Evolutionary conservation across 495 filamentous ascomycete genomes (phyloP).

Genomic region (Glutinoglossum americanum): DNA sequence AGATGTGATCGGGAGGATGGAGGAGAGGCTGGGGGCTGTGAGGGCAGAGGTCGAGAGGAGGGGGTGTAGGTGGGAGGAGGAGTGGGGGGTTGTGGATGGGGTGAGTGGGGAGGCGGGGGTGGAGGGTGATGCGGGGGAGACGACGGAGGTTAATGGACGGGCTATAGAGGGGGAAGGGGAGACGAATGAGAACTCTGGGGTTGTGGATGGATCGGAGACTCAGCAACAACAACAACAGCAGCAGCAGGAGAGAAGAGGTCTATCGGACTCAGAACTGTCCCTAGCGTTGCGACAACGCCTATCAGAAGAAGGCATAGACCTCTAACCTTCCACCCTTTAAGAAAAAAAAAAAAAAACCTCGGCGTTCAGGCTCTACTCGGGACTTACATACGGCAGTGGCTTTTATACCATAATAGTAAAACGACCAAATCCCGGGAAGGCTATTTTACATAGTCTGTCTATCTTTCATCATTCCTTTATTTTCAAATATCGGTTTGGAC

Average conservation of each 20-base stretch:
- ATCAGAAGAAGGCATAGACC: background rate
- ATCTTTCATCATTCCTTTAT: too few relatives aligned
- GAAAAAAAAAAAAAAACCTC: too few relatives aligned
- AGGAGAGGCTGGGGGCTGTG: conserved; percentile 43
- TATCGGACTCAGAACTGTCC: background rate
- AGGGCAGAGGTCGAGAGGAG: conserved; percentile 54
- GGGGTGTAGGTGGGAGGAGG: conserved; percentile 46
- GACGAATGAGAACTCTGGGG: too few relatives aligned
- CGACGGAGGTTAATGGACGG: background rate
- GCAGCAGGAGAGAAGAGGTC: background rate
- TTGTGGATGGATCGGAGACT: too few relatives aligned
- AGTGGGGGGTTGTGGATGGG: background rate
- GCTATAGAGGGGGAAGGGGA: background rate
- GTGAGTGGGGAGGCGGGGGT: background rate
- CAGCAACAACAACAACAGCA: background rate
- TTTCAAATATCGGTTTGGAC: too few relatives aligned
- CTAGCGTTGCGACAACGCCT: background rate
- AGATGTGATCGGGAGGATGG: conserved; percentile 49
- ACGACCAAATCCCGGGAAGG: too few relatives aligned
- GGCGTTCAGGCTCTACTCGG: too few relatives aligned
- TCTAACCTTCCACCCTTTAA: background rate
- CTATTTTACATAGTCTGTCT: too few relatives aligned
- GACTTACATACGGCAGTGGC: too few relatives aligned
- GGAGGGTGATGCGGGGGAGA: background rate
- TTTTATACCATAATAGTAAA: too few relatives aligned